Percentiles rank a stretch among this genome's conserved stretches.
phyloP scores from a whole-genome alignment of 2,329 filamentous ascomycete genomes.

The Epichloe brachyelytri region DNA sequence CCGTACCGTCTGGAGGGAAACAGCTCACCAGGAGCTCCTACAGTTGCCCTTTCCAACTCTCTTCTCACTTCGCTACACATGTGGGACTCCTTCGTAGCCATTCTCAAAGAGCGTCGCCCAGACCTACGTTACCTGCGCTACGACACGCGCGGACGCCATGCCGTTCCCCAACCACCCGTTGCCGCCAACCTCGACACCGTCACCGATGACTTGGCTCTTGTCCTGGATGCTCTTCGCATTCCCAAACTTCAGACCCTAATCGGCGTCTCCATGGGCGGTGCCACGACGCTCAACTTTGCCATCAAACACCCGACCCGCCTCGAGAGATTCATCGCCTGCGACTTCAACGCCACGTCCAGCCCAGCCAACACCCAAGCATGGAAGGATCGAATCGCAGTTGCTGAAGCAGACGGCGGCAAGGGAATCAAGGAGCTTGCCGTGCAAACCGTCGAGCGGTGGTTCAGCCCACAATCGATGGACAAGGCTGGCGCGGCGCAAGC shows the following conservation, averaged over 20 bases:
- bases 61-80: constrained; percentile 67
- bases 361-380: constrained; percentile 65
- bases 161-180: constrained; percentile 30
- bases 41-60: constrained; percentile 67
- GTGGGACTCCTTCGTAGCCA: constrained; percentile 62
- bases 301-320: constrained; percentile 51
- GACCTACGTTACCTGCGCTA: constrained; percentile 66
- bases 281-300: constrained; percentile 61
- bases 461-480: constrained; percentile 43
- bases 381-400: constrained; percentile 60
- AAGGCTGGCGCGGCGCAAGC: constrained; percentile 35
- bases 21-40: constrained; percentile 50
- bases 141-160: constrained; percentile 56
- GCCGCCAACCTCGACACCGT: constrained; percentile 51
- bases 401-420: constrained; percentile 41
- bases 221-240: constrained; percentile 60
- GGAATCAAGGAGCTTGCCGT: constrained; percentile 56
- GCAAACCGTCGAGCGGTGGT: constrained; percentile 65
- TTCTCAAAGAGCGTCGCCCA: constrained; percentile 46
- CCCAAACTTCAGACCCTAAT: constrained; percentile 52
- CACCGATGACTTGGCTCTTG: constrained; percentile 49
- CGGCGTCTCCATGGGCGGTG: constrained; percentile 72
- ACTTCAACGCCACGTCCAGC: constrained; percentile 64
- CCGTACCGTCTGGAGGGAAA: constrained; percentile 68
- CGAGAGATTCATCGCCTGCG: constrained; percentile 54